These are phyloP conservation scores for Kernera saxatilis DNA, from an alignment of 345 rosid genomes.

Conservation along the genomic window DNA sequence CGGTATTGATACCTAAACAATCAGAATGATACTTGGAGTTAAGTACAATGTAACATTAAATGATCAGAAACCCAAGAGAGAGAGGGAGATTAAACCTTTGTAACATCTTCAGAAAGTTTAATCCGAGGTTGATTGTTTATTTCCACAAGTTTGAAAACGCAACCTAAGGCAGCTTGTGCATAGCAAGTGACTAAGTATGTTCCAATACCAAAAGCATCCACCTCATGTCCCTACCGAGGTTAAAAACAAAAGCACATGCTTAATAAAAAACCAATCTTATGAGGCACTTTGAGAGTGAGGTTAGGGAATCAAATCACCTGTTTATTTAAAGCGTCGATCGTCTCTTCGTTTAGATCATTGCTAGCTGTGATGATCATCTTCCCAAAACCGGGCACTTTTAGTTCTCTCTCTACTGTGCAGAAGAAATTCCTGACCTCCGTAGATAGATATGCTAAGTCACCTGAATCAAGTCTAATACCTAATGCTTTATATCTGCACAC, in stretches of 20 bases:
- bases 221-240: constrained; percentile 76
- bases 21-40: not conserved
- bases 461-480: constrained; percentile 95
- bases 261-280: not conserved
- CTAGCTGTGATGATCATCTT: constrained; percentile 74
- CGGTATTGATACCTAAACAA: constrained; percentile 79
- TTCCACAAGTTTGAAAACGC: constrained; percentile 98
- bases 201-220: constrained; percentile 88
- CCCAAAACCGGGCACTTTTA: constrained; percentile 61
- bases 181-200: constrained; percentile 92
- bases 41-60: not conserved
- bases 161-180: constrained; percentile 92
- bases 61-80: not conserved
- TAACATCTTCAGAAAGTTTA: constrained; percentile 97
- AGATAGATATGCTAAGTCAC: constrained; percentile 90
- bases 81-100: constrained; percentile 53
- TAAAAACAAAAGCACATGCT: not conserved
- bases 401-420: constrained; percentile 58
- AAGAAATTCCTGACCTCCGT: constrained; percentile 74
- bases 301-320: constrained; percentile 49
- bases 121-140: constrained; percentile 90
- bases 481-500: constrained; percentile 69
- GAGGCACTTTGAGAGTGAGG: not conserved
- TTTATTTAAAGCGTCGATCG: constrained; percentile 93
- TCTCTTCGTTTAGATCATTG: constrained; percentile 96